Evolutionary conservation across 257 asterid genomes (phyloP).

Genomic region (Nicotiana knightiana): DNA sequence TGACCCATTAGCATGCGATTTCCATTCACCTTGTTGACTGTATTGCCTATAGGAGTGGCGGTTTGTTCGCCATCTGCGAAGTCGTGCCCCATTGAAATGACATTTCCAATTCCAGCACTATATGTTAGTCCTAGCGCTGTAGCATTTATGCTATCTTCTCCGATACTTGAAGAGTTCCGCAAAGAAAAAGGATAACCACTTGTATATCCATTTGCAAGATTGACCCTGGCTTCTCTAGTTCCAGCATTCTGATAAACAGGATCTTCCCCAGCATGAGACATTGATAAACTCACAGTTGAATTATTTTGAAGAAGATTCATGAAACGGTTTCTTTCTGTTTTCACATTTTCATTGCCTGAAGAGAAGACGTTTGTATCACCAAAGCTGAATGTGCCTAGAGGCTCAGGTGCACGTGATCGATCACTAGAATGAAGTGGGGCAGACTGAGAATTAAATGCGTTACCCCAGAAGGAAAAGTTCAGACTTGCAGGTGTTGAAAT

Average conservation of each 20-base stretch:
- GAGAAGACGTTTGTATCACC: conserved; percentile 23
- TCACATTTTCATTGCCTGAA: conserved; percentile 20
- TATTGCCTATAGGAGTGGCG: neutral
- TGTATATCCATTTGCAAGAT: conserved; percentile 25
- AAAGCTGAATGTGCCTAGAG: conserved; percentile 25
- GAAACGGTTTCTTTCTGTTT: conserved; percentile 20
- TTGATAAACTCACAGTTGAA: conserved; percentile 30
- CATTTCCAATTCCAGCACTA: conserved; percentile 19
- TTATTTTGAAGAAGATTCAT: conserved; percentile 26
- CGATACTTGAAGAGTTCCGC: conserved; percentile 19
- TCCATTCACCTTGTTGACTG: conserved; percentile 30
- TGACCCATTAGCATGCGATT: conserved; percentile 35
- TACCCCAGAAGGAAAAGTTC: conserved; percentile 35
- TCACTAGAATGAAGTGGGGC: conserved; percentile 25
- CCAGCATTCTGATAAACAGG: conserved; percentile 35
- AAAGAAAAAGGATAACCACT: conserved; percentile 30
- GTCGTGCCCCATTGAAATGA: conserved; percentile 27
- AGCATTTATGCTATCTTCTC: conserved; percentile 25
- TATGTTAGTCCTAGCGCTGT: conserved; percentile 22
- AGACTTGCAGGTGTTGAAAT: conserved; percentile 24
- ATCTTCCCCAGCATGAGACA: conserved; percentile 33
- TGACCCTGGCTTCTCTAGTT: conserved; percentile 29
- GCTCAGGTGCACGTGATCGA: conserved; percentile 27
- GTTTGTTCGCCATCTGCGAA: neutral
- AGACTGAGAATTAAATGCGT: conserved; percentile 29